Percentiles rank a stretch among this genome's conserved stretches.
phyloP scores from a whole-genome alignment of 2,329 filamentous ascomycete genomes.

The Fonsecaea pedrosoi region DNA sequence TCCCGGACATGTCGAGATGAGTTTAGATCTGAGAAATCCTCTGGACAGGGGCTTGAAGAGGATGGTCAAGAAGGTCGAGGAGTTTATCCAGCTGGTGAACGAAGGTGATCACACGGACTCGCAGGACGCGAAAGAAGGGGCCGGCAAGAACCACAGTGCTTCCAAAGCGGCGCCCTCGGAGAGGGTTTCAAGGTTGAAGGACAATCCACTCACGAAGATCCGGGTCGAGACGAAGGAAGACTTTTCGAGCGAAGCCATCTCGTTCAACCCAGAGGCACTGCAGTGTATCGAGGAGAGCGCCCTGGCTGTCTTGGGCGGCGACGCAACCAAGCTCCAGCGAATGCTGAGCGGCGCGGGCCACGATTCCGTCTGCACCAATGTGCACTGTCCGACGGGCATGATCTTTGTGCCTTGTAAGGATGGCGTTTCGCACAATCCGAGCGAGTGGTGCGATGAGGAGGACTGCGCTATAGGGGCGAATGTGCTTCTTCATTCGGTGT shows the following conservation, averaged over 20 bases:
- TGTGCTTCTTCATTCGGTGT: constrained; percentile 38
- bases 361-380: constrained; percentile 68
- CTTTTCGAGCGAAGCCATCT: constrained; percentile 59
- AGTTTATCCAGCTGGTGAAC: constrained; percentile 48
- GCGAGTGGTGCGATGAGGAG: constrained; percentile 66
- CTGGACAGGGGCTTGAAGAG: constrained; percentile 28
- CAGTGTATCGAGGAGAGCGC: constrained; percentile 68
- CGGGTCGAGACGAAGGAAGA: constrained; percentile 31
- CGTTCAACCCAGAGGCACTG: constrained; percentile 73
- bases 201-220: constrained; percentile 24
- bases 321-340: constrained; percentile 55
- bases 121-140: not conserved
- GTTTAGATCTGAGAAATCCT: constrained; percentile 38
- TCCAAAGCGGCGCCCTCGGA: not conserved
- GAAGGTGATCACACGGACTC: constrained; percentile 65
- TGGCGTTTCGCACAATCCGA: constrained; percentile 69
- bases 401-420: constrained; percentile 70
- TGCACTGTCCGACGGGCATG: constrained; percentile 68
- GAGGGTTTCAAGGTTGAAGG: not conserved
- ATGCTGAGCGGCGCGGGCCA: constrained; percentile 72
- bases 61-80: constrained; percentile 27
- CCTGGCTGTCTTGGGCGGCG: constrained; percentile 55
- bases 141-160: constrained; percentile 2
- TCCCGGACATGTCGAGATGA: constrained; percentile 64
- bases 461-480: constrained; percentile 54